Conservation (phyloP, 441 rosid species). For the Adansonia gregorii region DNA sequence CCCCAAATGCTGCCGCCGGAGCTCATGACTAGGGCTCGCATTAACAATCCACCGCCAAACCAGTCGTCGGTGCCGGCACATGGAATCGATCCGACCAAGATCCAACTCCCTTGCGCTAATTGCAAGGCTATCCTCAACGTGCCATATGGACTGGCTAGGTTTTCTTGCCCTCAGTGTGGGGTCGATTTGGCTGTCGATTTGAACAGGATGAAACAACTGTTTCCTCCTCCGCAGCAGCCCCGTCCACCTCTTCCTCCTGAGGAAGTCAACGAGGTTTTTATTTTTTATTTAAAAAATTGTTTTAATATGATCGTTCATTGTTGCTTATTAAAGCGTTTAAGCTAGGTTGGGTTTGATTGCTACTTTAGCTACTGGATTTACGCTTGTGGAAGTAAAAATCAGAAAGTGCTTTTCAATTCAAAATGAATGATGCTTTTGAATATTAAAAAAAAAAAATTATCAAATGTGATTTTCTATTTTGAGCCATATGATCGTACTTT, state of each 20-base stretch:
- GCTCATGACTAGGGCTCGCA: conserved; percentile 58
- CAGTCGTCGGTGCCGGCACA: conserved; percentile 68
- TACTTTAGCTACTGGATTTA: neutral
- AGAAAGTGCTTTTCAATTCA: conserved; percentile 2
- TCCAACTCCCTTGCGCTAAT: conserved; percentile 93
- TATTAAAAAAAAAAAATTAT: neutral
- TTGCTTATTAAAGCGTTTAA: neutral
- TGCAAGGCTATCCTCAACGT: conserved; percentile 96
- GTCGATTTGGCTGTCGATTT: conserved; percentile 86
- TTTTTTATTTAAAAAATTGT: neutral
- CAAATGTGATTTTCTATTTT: conserved; percentile 1
- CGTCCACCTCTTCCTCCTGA: conserved; percentile 70
- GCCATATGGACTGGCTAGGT: conserved; percentile 84
- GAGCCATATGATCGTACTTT: neutral
- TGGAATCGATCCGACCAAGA: conserved; percentile 97
- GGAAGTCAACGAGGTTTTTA: conserved; percentile 88
- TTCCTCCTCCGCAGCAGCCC: conserved; percentile 43
- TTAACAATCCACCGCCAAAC: conserved; percentile 34
- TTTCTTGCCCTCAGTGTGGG: conserved; percentile 88
- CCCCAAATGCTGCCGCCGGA: conserved; percentile 99
- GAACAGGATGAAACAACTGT: conserved; percentile 59
- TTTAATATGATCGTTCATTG: neutral
- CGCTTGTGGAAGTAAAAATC: neutral
- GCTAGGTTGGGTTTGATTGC: neutral
- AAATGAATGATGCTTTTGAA: conserved; percentile 9